Conservation (phyloP, 2,329 filamentous ascomycete species). For the Penicillium paneum region DNA sequence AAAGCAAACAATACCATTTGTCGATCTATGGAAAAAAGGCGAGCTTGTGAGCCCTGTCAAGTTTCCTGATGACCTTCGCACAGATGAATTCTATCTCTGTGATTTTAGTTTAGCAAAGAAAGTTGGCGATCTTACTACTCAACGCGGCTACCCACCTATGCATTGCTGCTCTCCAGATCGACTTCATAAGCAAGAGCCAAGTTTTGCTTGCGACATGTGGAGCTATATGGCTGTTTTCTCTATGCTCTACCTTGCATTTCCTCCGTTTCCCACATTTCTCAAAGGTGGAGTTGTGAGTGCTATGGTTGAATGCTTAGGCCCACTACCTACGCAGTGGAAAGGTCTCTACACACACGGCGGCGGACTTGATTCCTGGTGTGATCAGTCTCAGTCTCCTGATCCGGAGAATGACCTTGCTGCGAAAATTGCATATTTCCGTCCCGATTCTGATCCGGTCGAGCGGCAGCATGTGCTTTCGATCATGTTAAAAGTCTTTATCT, state of each 20-base stretch:
- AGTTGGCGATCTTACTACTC: constrained; percentile 14
- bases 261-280: constrained; percentile 16
- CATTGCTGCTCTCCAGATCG: constrained; percentile 28
- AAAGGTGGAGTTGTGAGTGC: constrained; percentile 19
- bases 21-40: constrained; percentile 25
- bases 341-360: constrained; percentile 14
- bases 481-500: constrained; percentile 26
- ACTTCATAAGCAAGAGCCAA: constrained; percentile 25
- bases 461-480: constrained; percentile 20
- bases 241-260: constrained; percentile 22
- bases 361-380: constrained; percentile 29
- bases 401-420: constrained; percentile 6
- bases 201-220: constrained; percentile 31
- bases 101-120: constrained; percentile 30
- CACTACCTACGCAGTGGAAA: constrained; percentile 27
- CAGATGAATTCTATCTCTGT: constrained; percentile 29
- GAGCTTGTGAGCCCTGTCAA: constrained; percentile 24
- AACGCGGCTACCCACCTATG: constrained; percentile 14
- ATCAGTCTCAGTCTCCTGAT: constrained; percentile 18
- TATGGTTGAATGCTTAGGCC: constrained; percentile 23
- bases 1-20: constrained; percentile 24
- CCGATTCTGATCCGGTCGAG: constrained; percentile 22
- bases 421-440: constrained; percentile 14
- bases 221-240: constrained; percentile 32
- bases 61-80: constrained; percentile 21